These are phyloP conservation scores for Cryphonectria parasitica DNA, from an alignment of 2,329 filamentous ascomycete species.

Conservation along the genomic window DNA sequence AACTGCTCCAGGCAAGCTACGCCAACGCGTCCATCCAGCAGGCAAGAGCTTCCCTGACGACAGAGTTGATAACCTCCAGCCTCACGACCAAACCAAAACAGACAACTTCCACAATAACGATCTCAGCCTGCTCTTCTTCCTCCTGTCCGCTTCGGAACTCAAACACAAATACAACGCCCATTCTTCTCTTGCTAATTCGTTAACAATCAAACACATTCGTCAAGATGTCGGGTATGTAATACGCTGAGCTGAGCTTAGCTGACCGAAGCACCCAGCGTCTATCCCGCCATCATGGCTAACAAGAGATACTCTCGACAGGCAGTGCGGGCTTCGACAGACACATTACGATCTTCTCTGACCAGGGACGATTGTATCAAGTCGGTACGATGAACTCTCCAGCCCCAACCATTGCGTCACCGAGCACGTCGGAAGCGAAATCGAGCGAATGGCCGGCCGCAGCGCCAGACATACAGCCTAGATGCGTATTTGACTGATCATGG, in stretches of 20 bases:
- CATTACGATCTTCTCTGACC: constrained; percentile 99
- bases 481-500: constrained; percentile 11
- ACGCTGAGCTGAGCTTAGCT: constrained; percentile 28
- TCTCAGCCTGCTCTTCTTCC: constrained; percentile 10
- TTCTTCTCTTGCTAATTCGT: neutral
- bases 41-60: constrained; percentile 33
- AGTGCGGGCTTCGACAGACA: constrained; percentile 95
- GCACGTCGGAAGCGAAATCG: neutral
- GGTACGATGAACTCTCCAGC: constrained; percentile 63
- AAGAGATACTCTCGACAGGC: constrained; percentile 51
- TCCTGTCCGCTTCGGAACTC: neutral
- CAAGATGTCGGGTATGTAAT: constrained; percentile 58
- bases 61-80: constrained; percentile 21
- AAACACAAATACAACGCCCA: neutral
- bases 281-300: constrained; percentile 35
- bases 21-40: constrained; percentile 46
- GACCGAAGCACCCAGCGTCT: neutral
- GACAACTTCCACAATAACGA: constrained; percentile 30
- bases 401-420: neutral
- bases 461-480: neutral
- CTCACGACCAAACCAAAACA: constrained; percentile 14
- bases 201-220: constrained; percentile 28
- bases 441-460: constrained; percentile 1
- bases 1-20: constrained; percentile 50
- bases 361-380: constrained; percentile 98